Conservation (phyloP, 2,329 filamentous ascomycete genomes). For the Hypoxylon sp. region DNA sequence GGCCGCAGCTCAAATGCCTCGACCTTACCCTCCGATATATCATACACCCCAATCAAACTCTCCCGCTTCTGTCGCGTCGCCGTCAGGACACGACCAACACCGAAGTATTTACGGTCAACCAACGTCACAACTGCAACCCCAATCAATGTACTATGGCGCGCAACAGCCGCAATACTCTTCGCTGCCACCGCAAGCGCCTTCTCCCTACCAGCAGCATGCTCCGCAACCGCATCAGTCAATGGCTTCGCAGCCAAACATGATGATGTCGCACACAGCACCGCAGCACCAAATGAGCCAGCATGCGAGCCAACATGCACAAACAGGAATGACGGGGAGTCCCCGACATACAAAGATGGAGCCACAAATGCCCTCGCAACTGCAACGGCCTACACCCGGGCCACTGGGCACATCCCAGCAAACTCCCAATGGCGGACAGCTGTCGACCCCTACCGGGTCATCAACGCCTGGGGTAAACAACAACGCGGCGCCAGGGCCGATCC, state of each 20-base stretch:
- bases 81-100: conserved; percentile 90
- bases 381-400: conserved; percentile 68
- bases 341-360: conserved; percentile 74
- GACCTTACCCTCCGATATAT: conserved; percentile 91
- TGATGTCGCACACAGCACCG: conserved; percentile 73
- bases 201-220: conserved; percentile 73
- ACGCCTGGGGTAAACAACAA: conserved; percentile 81
- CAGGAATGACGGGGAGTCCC: conserved; percentile 73
- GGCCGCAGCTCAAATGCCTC: conserved; percentile 78
- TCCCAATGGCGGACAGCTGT: conserved; percentile 61
- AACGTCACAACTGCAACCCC: conserved; percentile 82
- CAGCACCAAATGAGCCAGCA: conserved; percentile 73
- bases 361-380: conserved; percentile 73
- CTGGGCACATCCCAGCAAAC: conserved; percentile 62
- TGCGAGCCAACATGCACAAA: conserved; percentile 68
- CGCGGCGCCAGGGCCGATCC: conserved; percentile 94
- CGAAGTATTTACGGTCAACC: conserved; percentile 88
- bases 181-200: conserved; percentile 74
- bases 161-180: conserved; percentile 75
- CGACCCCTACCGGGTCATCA: conserved; percentile 62
- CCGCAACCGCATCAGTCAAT: conserved; percentile 71
- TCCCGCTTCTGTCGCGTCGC: conserved; percentile 91
- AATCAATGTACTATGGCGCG: conserved; percentile 81
- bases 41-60: conserved; percentile 97
- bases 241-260: conserved; percentile 75